phyloP scores from a whole-genome alignment of 495 filamentous ascomycete species.

The Hypoxylon fragiforme region DNA sequence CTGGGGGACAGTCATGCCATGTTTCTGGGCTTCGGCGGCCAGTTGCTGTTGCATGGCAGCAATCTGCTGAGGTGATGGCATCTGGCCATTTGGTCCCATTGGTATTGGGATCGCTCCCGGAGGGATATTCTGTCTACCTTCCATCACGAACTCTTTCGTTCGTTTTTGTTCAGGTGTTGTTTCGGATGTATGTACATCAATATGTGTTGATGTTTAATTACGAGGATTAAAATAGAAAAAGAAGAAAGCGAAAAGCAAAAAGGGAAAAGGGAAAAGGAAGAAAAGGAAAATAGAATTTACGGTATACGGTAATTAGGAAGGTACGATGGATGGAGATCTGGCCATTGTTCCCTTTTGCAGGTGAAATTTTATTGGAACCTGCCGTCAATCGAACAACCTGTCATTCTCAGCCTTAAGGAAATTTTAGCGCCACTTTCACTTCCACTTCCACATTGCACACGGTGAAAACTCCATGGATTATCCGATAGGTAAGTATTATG shows the following conservation, averaged over 20 bases:
- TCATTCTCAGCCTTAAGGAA: slow-evolving; percentile 36
- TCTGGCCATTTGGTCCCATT: slow-evolving; percentile 51
- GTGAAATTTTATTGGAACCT: slow-evolving; percentile 10
- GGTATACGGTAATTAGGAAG: not conserved
- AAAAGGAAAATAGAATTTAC: slow-evolving; percentile 5
- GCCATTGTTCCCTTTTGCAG: slow-evolving; percentile 5
- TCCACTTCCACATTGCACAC: too few species aligned
- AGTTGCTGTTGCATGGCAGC: slow-evolving; percentile 81
- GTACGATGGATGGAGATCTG: slow-evolving; percentile 10
- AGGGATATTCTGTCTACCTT: slow-evolving; percentile 29
- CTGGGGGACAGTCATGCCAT: slow-evolving; percentile 74
- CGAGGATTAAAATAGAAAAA: too few species aligned
- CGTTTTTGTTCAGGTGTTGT: too few species aligned
- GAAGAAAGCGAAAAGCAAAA: too few species aligned
- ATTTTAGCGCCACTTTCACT: slow-evolving; percentile 25
- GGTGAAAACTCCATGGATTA: too few species aligned
- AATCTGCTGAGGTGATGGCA: slow-evolving; percentile 85
- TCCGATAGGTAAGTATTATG: not conserved
- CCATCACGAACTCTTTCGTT: slow-evolving; percentile 14
- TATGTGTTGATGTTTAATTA: too few species aligned
- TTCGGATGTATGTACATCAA: too few species aligned
- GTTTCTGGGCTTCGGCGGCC: slow-evolving; percentile 71
- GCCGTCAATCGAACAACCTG: slow-evolving; percentile 39
- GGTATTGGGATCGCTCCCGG: slow-evolving; percentile 45
- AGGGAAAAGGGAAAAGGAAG: not conserved